Percentiles rank a stretch among this genome's conserved stretches.
phyloP scores from a whole-genome alignment of 306 rosid species.

The Prunus persica region Prunus_persica_NCBIv2 NC_034009.1:34585501-34586000 shows the following conservation, averaged over 20 bases:
- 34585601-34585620: constrained; percentile 3
- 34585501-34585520: constrained; percentile 14
- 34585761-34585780: background rate
- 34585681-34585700: background rate
- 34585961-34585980: background rate
- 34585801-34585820: background rate
- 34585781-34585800: background rate
- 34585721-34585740: background rate
- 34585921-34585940: background rate
- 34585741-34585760: background rate
- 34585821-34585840: background rate
- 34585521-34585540: background rate
- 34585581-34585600: background rate
- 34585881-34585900: background rate
- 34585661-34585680: background rate
- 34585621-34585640: background rate
- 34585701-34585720: background rate
- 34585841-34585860: background rate
- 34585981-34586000: background rate
- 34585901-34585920: background rate
- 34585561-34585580: background rate
- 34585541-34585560: constrained; percentile 1
- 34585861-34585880: background rate
- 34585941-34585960: background rate
- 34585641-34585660: background rate